Percentiles rank a stretch among this genome's conserved stretches.
Conservation (phyloP, 2,329 filamentous ascomycete species). For the Alternaria sp. region DNA sequence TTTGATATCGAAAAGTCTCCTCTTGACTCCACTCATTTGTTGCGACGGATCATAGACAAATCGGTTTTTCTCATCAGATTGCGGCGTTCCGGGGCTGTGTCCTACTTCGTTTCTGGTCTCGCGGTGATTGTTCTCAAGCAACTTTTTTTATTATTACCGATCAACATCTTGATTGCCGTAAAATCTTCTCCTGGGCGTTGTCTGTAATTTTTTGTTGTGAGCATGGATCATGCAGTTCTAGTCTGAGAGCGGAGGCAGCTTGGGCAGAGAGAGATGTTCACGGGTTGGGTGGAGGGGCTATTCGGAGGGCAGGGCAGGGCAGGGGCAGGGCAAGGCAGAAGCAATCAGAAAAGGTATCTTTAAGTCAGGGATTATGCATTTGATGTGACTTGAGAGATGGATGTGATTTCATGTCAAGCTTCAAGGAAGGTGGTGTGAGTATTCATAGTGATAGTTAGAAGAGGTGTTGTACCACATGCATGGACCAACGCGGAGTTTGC, state of each 20-base stretch:
- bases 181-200: conserved; percentile 28
- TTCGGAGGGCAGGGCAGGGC: neutral
- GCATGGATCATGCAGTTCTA: conserved; percentile 11
- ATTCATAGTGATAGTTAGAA: neutral
- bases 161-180: conserved; percentile 17
- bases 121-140: conserved; percentile 2
- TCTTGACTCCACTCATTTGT: conserved; percentile 46
- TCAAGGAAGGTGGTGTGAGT: neutral
- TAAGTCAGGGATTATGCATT: conserved; percentile 7
- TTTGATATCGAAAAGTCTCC: conserved; percentile 27
- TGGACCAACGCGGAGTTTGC: conserved; percentile 20
- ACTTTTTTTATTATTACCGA: conserved; percentile 2
- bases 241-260: conserved; percentile 18
- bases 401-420: neutral
- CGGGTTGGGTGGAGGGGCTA: neutral
- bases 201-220: conserved; percentile 11
- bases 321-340: conserved; percentile 9
- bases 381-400: neutral
- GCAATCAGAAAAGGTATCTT: conserved; percentile 25
- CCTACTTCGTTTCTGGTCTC: conserved; percentile 12
- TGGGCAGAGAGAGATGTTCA: conserved; percentile 3
- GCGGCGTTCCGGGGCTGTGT: conserved; percentile 33
- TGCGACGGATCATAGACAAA: conserved; percentile 29
- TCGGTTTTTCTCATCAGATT: conserved; percentile 26
- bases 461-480: neutral